phyloP scores from a whole-genome alignment of 768 basidiomycete genomes.

The Termitomyces heimii region DNA sequence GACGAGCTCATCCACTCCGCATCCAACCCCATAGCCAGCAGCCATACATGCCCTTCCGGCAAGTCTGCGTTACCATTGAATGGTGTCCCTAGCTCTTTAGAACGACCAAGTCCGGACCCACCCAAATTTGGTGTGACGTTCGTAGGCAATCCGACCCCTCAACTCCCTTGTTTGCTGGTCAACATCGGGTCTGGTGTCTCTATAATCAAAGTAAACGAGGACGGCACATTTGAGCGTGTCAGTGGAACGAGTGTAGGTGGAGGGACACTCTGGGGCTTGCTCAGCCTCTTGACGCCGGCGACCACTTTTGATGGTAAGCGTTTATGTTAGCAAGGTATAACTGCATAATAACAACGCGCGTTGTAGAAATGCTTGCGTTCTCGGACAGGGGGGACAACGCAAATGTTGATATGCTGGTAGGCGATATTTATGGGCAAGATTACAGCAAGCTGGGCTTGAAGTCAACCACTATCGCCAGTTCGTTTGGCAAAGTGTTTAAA shows the following conservation, averaged over 20 bases:
- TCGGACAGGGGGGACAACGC: conserved; percentile 94
- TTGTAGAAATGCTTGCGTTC: conserved; percentile 88
- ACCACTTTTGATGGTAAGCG: conserved; percentile 88
- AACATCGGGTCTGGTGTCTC: conserved; percentile 98
- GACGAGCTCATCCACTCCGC: conserved; percentile 87
- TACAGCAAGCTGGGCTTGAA: conserved; percentile 94
- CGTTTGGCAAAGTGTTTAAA: conserved; percentile 98
- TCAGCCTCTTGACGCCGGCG: conserved; percentile 93
- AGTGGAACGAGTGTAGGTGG: conserved; percentile 97
- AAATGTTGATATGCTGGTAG: conserved; percentile 96
- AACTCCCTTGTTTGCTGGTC: conserved; percentile 92
- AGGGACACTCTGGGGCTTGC: conserved; percentile 93
- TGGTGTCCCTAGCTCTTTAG: conserved; percentile 31
- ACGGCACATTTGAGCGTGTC: conserved; percentile 93
- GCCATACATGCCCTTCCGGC: conserved; percentile 13
- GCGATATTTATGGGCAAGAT: conserved; percentile 99
- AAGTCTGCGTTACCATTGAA: conserved; percentile 7
- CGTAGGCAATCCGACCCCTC: conserved; percentile 74
- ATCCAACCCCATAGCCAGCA: conserved; percentile 12
- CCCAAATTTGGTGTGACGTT: conserved; percentile 88
- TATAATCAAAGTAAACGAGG: conserved; percentile 94
- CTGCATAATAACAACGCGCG: background rate
- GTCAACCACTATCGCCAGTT: conserved; percentile 96
- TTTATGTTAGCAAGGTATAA: conserved; percentile 4
- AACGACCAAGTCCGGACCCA: conserved; percentile 86